Evolutionary conservation across 2,329 filamentous ascomycete species (phyloP).

Genomic region (Magnaporthiopsis poae): DNA sequence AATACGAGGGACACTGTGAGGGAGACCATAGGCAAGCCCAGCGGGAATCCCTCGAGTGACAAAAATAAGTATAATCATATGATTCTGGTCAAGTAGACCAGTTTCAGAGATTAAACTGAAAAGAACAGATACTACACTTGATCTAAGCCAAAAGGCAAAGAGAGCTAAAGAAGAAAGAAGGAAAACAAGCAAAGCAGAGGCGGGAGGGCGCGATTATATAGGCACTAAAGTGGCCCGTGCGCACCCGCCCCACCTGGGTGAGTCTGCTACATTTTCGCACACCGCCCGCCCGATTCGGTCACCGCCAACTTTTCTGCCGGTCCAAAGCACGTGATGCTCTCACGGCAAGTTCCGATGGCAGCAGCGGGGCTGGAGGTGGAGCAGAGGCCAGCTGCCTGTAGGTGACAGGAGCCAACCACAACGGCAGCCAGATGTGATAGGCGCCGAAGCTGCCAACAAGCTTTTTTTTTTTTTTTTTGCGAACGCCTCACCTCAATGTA

Average conservation of each 20-base stretch:
- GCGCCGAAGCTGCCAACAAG: too few species aligned
- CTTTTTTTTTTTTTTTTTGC: too few species aligned
- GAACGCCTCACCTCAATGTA: too few species aligned
- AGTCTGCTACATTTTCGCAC: not conserved
- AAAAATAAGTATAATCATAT: slow-evolving; percentile 76
- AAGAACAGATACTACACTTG: slow-evolving; percentile 94
- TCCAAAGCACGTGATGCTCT: not conserved
- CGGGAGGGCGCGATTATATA: not conserved
- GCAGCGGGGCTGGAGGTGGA: too few species aligned
- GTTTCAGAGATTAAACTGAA: slow-evolving; percentile 93
- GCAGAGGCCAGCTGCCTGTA: too few species aligned
- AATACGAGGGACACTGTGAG: slow-evolving; percentile 64
- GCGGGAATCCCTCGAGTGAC: slow-evolving; percentile 40
- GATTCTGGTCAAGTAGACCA: slow-evolving; percentile 58
- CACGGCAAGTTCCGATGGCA: too few species aligned
- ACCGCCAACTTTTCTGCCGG: not conserved
- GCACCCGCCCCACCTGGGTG: not conserved
- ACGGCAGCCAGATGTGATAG: too few species aligned
- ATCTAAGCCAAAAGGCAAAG: slow-evolving; percentile 63
- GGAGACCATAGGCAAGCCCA: slow-evolving; percentile 59
- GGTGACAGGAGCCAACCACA: too few species aligned
- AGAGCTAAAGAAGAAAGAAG: slow-evolving; percentile 30
- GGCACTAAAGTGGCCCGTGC: not conserved
- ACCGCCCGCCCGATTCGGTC: not conserved
- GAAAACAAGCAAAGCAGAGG: not conserved